Base-by-base conservation (phyloP, 768 basidiomycete genomes). In the Panus rudis region DNA sequence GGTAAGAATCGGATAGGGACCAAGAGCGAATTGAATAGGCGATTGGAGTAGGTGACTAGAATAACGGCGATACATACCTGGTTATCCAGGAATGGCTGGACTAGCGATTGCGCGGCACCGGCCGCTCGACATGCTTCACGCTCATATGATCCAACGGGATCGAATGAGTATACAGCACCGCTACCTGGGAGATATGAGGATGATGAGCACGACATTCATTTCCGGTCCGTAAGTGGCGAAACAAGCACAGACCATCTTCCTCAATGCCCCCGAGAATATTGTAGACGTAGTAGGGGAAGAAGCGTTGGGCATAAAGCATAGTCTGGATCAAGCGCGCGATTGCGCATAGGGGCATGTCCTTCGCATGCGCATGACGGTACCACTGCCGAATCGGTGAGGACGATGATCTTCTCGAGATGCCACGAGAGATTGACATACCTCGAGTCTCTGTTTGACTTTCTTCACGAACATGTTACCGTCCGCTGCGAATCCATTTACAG, bases 111-210 rank as follows among this genome's bases (percentile, higher is more conserved):
- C n/a, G 93, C 94, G 13, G 93, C 86, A 39, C 96, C 96, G 37
- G 93, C 92, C 28, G 93, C 93, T 49, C 96, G 84, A 68, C 93
- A 98, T 24, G 88, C 79, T 68, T 96, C 92, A 47, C 96, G 86
- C 66, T 98, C 93, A 63, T 99, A 99, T 37, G 89, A 92, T 21
- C 96, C 96, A 24, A 98, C 92, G 28, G 96, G 96, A 66, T 99
- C 96, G 64, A 96, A 99, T n/a, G 94, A 97, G 73, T 99, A 99
- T 23, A 99, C 93, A 8, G 94, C 91, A 41, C 96, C 96, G 27
- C 89, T 79, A 10, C 93, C 92, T 94, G 60, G 3, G 27, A 47
- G 43, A 19, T 34, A 48, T 27, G 38, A 45, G 48, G 43, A 42
- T 45, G 49, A 47, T 34, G 52, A 59, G 45, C 31, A 14, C 14